A percentile compares a stretch with the other conserved stretches of the same genome.
These are phyloP conservation scores for Chrysanthemum seticuspe DNA, from an alignment of 129 eudicot species.

Conservation along the genomic window DNA sequence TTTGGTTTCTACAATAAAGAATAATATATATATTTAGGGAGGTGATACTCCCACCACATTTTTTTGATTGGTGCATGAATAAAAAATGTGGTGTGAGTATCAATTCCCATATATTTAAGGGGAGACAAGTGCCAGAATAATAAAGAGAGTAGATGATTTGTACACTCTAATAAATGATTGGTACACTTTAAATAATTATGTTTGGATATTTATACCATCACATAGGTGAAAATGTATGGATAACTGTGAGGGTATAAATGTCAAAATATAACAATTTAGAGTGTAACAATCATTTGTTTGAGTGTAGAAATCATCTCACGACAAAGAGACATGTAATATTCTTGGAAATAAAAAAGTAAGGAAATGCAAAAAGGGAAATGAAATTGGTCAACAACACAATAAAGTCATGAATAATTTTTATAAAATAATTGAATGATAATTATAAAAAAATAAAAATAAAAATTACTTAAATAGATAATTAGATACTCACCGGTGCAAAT, in stretches of 20 bases:
- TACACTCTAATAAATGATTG: too few species aligned
- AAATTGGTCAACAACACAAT: slow-evolving; percentile 18
- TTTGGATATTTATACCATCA: too few species aligned
- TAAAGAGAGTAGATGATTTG: neutral
- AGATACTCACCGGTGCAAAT: slow-evolving; percentile 16
- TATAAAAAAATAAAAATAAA: neutral
- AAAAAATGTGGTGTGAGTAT: too few species aligned
- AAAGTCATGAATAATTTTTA: slow-evolving; percentile 12
- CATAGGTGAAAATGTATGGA: too few species aligned
- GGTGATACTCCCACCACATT: too few species aligned
- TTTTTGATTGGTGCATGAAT: too few species aligned
- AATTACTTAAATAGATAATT: neutral
- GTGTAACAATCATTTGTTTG: too few species aligned
- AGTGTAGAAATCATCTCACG: too few species aligned
- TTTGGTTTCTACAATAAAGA: slow-evolving; percentile 8
- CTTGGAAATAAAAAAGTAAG: slow-evolving; percentile 6
- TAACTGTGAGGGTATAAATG: too few species aligned
- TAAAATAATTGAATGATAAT: neutral
- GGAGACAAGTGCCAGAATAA: slow-evolving; percentile 29
- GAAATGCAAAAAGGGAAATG: neutral
- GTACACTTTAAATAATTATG: too few species aligned
- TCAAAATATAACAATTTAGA: too few species aligned
- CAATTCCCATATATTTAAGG: neutral
- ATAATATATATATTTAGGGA: neutral
- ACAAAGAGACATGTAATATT: slow-evolving; percentile 28